These are phyloP conservation scores for Leptographium radiaticola DNA, from an alignment of 2,329 filamentous ascomycete species.

Conservation along the genomic window DNA sequence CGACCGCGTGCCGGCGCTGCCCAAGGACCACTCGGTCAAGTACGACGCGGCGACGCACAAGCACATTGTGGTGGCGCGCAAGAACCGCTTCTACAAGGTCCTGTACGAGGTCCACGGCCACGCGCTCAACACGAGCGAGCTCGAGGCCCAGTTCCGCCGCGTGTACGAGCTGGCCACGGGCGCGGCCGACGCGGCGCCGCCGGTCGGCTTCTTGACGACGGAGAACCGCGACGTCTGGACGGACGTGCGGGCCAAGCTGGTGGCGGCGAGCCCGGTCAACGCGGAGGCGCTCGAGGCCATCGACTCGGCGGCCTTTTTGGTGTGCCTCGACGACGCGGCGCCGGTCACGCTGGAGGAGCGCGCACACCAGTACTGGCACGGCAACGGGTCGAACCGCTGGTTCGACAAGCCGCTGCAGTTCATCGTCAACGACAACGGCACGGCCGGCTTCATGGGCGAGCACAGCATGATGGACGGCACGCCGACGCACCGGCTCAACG, in stretches of 20 bases:
- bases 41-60: conserved; percentile 58
- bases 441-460: conserved; percentile 93
- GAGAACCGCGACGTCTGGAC: conserved; percentile 93
- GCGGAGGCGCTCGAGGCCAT: conserved; percentile 65
- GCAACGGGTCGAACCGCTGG: conserved; percentile 90
- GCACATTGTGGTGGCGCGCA: conserved; percentile 80
- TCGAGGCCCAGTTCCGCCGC: conserved; percentile 77
- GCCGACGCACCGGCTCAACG: conserved; percentile 90
- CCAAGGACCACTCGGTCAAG: conserved; percentile 73
- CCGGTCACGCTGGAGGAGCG: conserved; percentile 94
- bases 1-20: conserved; percentile 70
- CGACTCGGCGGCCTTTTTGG: conserved; percentile 77
- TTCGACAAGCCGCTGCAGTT: conserved; percentile 98
- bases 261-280: conserved; percentile 68
- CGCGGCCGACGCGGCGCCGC: conserved; percentile 36
- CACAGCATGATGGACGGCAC: conserved; percentile 99
- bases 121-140: conserved; percentile 76
- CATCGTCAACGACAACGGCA: conserved; percentile 96
- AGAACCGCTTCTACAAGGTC: conserved; percentile 97
- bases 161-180: conserved; percentile 65
- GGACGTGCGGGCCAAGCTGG: conserved; percentile 63
- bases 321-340: conserved; percentile 84
- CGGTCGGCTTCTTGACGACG: conserved; percentile 74
- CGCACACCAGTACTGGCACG: conserved; percentile 94
- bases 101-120: conserved; percentile 66